Percentiles rank a stretch among this genome's conserved stretches.
Evolutionary conservation across 2,329 filamentous ascomycete species (phyloP).

Genomic region (Fusarium subglutinans): DNA sequence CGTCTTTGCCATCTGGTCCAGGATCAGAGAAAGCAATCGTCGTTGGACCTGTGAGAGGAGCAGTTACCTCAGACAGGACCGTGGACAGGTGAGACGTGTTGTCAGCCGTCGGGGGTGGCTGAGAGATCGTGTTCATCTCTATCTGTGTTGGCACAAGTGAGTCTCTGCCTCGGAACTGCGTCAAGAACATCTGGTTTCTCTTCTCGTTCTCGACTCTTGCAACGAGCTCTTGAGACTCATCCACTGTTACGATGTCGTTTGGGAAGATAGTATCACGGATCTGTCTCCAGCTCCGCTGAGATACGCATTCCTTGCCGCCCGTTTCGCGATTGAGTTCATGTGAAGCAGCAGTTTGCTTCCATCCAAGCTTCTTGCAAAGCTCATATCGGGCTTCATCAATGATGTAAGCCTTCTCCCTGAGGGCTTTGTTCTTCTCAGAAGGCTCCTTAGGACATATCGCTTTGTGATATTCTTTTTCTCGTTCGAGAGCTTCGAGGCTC

Average conservation of each 20-base stretch:
- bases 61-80: background rate
- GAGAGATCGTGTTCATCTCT: background rate
- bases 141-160: background rate
- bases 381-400: background rate
- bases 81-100: background rate
- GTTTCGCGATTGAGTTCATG: background rate
- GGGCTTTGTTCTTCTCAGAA: background rate
- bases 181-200: background rate
- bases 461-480: background rate
- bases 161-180: background rate
- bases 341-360: slow-evolving; percentile 1
- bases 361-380: background rate
- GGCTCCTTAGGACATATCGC: background rate
- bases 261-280: slow-evolving; percentile 14
- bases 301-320: background rate
- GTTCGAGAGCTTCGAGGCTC: accelerated
- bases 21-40: background rate
- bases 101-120: background rate
- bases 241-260: too few species aligned
- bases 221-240: background rate
- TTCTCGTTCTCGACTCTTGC: background rate
- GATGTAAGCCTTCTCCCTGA: background rate
- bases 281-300: slow-evolving; percentile 7
- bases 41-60: background rate
- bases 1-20: background rate